phyloP scores from a whole-genome alignment of 2,329 filamentous ascomycete genomes.

The Coniochaeta hoffmannii region DNA sequence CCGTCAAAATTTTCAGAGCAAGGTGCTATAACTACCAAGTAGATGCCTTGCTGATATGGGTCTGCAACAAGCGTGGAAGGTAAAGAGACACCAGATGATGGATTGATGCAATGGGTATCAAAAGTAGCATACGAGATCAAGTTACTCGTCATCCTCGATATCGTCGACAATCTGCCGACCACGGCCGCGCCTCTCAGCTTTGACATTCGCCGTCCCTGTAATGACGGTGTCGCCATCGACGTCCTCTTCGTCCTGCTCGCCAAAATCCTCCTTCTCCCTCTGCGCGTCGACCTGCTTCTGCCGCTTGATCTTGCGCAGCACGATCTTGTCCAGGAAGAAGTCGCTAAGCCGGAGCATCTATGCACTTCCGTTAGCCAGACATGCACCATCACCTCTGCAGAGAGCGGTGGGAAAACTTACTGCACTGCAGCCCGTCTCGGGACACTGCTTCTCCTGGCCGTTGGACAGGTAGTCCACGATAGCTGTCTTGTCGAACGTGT shows the following conservation, averaged over 20 bases:
- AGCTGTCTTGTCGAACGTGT: conserved; percentile 62
- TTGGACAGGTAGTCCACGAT: conserved; percentile 44
- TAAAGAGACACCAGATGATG: background rate
- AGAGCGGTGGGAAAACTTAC: conserved; percentile 26
- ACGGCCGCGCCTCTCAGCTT: conserved; percentile 15
- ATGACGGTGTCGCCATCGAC: conserved; percentile 13
- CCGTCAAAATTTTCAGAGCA: too few relatives aligned
- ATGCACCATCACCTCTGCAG: background rate
- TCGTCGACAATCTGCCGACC: conserved; percentile 7
- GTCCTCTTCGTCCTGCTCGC: conserved; percentile 28
- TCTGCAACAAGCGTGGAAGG: background rate
- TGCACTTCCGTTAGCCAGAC: background rate
- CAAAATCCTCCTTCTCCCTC: conserved; percentile 35
- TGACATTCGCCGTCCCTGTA: conserved; percentile 13
- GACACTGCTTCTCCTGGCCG: conserved; percentile 27
- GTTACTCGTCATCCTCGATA: conserved; percentile 10
- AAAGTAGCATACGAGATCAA: background rate
- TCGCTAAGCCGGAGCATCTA: conserved; percentile 44
- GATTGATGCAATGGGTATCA: background rate
- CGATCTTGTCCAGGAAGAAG: conserved; percentile 47
- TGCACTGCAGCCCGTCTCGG: conserved; percentile 51
- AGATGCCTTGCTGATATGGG: too few relatives aligned
- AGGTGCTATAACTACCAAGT: too few relatives aligned
- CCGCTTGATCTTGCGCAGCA: conserved; percentile 52
- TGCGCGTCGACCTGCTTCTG: conserved; percentile 34